phyloP scores from a whole-genome alignment of 768 basidiomycete species.

The Mycena chlorophos region DNA sequence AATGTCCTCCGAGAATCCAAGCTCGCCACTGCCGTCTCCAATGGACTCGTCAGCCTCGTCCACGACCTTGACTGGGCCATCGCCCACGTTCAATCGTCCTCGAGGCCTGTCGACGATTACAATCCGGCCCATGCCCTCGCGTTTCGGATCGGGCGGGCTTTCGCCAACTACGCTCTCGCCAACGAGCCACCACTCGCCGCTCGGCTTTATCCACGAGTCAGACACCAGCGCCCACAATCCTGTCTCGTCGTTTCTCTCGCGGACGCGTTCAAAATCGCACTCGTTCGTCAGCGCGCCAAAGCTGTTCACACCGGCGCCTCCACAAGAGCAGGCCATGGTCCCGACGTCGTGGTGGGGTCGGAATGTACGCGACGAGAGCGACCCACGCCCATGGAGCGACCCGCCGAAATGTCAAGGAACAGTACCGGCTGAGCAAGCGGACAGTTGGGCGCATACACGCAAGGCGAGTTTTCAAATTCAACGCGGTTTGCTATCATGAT shows the following conservation, averaged over 20 bases:
- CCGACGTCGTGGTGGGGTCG: slow-evolving; percentile 23
- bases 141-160: background rate
- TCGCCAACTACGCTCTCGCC: background rate
- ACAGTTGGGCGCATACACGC: slow-evolving; percentile 22
- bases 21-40: slow-evolving; percentile 3
- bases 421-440: slow-evolving; percentile 27
- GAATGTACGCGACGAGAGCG: slow-evolving; percentile 14
- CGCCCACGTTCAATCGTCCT: slow-evolving; percentile 10
- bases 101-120: slow-evolving; percentile 18
- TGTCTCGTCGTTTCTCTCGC: slow-evolving; percentile 16
- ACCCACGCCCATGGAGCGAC: slow-evolving; percentile 22
- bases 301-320: slow-evolving; percentile 4
- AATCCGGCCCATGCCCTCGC: background rate
- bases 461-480: slow-evolving; percentile 12
- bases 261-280: slow-evolving; percentile 21
- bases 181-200: slow-evolving; percentile 1
- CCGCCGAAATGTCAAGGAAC: slow-evolving; percentile 20
- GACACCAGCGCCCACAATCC: slow-evolving; percentile 14
- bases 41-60: slow-evolving; percentile 18
- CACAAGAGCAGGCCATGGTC: background rate
- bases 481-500: slow-evolving; percentile 7
- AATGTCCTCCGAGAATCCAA: slow-evolving; percentile 11
- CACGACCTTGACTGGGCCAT: slow-evolving; percentile 5
- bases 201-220: slow-evolving; percentile 17
- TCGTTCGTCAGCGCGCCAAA: slow-evolving; percentile 10